Percentiles rank a stretch among this genome's conserved stretches.
Evolutionary conservation across 2,329 filamentous ascomycete species (phyloP).

Genomic region (Daldinia sp.): DNA sequence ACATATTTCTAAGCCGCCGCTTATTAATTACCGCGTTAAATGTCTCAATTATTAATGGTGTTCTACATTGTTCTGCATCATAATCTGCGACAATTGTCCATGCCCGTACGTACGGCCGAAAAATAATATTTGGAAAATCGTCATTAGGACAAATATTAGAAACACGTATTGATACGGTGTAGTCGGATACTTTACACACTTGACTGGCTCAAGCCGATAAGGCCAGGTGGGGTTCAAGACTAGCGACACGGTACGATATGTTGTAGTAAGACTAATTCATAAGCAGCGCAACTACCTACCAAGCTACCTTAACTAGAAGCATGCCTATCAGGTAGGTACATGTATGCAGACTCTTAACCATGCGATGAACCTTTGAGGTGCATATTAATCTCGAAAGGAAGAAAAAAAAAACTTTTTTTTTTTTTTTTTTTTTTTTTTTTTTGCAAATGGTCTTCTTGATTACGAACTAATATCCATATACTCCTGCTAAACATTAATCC

Average conservation of each 20-base stretch:
- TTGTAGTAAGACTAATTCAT: conserved; percentile 7
- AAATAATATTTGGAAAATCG: neutral
- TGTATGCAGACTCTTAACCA: neutral
- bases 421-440: neutral
- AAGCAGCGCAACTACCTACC: conserved; percentile 1
- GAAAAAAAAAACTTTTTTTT: neutral
- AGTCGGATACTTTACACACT: neutral
- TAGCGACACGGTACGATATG: neutral
- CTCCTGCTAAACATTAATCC: conserved; percentile 51
- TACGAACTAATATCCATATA: neutral
- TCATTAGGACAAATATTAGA: neutral
- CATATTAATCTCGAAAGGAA: neutral
- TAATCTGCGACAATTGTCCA: neutral
- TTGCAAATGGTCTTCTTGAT: neutral
- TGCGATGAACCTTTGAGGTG: neutral
- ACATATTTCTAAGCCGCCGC: conserved; percentile 31
- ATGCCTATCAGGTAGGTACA: neutral
- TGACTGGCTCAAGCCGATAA: neutral
- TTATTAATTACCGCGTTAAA: conserved; percentile 23
- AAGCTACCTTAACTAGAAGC: neutral
- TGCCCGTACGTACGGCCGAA: neutral
- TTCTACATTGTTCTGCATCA: conserved; percentile 9
- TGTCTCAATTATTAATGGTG: conserved; percentile 13
- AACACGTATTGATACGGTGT: neutral
- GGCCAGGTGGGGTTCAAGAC: neutral